Conservation (phyloP, 1,139 yeast genomes). For the Taphrina deformans region DNA sequence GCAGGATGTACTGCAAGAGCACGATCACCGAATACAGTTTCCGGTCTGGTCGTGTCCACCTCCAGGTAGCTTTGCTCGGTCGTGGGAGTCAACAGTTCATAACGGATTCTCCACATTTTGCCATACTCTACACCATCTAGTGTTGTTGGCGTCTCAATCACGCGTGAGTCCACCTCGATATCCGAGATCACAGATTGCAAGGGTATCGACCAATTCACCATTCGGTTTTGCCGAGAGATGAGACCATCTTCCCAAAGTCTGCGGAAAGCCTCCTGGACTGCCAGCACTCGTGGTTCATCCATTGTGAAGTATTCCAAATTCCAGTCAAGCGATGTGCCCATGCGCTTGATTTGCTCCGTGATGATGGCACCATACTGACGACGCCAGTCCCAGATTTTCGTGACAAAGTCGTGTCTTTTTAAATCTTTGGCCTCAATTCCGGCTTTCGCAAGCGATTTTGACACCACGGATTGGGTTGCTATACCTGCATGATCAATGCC, state of each 20-base stretch:
- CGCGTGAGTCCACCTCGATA: slow-evolving; percentile 33
- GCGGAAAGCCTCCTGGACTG: slow-evolving; percentile 34
- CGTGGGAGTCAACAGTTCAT: slow-evolving; percentile 7
- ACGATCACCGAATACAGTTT: slow-evolving; percentile 36
- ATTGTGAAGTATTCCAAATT: slow-evolving; percentile 31
- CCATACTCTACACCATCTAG: slow-evolving; percentile 33
- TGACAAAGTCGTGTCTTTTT: not conserved
- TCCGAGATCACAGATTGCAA: slow-evolving; percentile 36
- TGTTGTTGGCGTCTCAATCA: slow-evolving; percentile 7
- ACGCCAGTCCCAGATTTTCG: slow-evolving; percentile 26
- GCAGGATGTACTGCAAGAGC: slow-evolving; percentile 36
- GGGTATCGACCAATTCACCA: slow-evolving; percentile 37
- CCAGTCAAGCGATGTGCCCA: slow-evolving; percentile 37
- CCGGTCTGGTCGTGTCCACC: slow-evolving; percentile 36
- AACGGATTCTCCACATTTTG: slow-evolving; percentile 31
- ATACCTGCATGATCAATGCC: slow-evolving; percentile 38
- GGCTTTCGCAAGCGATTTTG: slow-evolving; percentile 24
- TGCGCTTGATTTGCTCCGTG: slow-evolving; percentile 23
- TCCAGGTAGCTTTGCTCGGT: not conserved
- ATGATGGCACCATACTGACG: slow-evolving; percentile 11
- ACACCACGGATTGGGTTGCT: slow-evolving; percentile 36
- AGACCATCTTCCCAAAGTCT: slow-evolving; percentile 34
- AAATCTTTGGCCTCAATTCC: slow-evolving; percentile 14
- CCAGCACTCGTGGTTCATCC: slow-evolving; percentile 31
- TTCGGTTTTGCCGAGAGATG: slow-evolving; percentile 31